Percentiles rank a stretch among this genome's conserved stretches.
phyloP scores from a whole-genome alignment of 148 eudicot species.

The Rheum nobile region DNA sequence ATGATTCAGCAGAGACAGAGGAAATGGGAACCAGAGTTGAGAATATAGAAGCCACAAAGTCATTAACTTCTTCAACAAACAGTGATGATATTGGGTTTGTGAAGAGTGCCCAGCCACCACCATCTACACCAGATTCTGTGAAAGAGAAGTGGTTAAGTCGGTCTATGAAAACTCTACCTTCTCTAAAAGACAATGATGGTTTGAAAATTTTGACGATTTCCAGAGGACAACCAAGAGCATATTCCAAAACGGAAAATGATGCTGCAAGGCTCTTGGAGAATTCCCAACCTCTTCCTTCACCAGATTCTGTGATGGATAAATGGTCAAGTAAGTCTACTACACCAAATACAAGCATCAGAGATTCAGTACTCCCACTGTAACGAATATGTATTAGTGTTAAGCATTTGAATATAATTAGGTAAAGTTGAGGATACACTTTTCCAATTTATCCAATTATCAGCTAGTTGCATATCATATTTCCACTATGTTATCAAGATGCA shows the following conservation, averaged over 20 bases:
- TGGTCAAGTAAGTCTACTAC: constrained; percentile 16
- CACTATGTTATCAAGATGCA: too few relatives aligned
- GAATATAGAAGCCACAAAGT: neutral
- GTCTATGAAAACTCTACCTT: neutral
- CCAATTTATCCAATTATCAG: too few relatives aligned
- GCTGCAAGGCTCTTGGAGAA: constrained; percentile 17
- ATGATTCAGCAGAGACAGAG: neutral
- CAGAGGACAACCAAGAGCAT: neutral
- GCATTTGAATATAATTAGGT: neutral
- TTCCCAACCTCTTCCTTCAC: constrained; percentile 13
- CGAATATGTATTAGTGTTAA: neutral
- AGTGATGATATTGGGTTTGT: neutral
- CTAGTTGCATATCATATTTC: too few relatives aligned
- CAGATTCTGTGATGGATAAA: constrained; percentile 15
- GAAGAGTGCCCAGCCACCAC: neutral
- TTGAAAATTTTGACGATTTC: neutral
- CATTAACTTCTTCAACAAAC: neutral
- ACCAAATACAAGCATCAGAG: constrained; percentile 10
- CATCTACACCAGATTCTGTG: neutral
- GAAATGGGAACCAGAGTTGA: neutral
- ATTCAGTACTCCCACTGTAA: neutral
- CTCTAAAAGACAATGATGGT: neutral
- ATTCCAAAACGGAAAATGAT: constrained; percentile 12
- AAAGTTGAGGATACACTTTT: neutral
- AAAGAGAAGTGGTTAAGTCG: neutral